phyloP scores from a whole-genome alignment of 768 basidiomycete genomes.

The Exidia glandulosa region DNA sequence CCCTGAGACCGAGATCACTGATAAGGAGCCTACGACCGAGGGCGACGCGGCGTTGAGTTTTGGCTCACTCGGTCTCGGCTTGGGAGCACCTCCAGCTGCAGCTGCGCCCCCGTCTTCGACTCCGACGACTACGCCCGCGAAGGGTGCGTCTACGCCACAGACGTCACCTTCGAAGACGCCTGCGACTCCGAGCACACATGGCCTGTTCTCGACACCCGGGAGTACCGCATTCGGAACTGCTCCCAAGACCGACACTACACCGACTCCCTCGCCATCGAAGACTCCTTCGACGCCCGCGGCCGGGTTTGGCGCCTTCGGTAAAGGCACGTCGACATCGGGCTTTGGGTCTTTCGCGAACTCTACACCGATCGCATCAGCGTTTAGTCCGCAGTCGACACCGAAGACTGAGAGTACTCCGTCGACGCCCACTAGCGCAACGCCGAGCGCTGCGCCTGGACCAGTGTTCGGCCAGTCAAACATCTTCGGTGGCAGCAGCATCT shows the following conservation, averaged over 20 bases:
- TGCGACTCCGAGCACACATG: background rate
- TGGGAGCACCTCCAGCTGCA: background rate
- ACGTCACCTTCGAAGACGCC: background rate
- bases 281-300: background rate
- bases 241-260: too few species aligned
- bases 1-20: slow-evolving; percentile 5
- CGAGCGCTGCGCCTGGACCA: background rate
- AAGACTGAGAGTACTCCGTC: too few species aligned
- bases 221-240: background rate
- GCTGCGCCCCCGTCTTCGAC: background rate
- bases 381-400: too few species aligned
- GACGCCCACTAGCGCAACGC: background rate
- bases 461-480: background rate
- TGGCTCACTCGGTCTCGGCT: background rate
- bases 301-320: too few species aligned
- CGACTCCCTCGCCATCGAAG: background rate
- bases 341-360: too few species aligned
- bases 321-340: too few species aligned
- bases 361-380: too few species aligned
- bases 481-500: background rate
- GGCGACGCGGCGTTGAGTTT: background rate
- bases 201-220: background rate
- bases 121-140: background rate
- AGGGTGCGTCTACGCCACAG: too few species aligned
- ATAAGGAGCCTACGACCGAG: background rate